Percentiles rank a stretch among this genome's conserved stretches.
phyloP scores from a whole-genome alignment of 1,139 yeast species.

The Scheffersomyces titani region DNA sequence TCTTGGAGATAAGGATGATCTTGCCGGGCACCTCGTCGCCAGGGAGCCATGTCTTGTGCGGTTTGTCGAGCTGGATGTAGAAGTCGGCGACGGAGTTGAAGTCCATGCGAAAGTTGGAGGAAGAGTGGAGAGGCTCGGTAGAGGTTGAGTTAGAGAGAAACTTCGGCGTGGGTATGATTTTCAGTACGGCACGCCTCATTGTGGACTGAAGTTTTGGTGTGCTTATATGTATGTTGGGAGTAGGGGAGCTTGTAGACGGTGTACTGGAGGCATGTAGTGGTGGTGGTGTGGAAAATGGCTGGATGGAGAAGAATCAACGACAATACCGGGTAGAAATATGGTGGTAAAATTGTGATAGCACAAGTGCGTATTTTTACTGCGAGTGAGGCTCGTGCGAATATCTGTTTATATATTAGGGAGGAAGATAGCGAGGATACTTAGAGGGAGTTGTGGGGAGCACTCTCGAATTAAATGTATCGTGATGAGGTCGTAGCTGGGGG shows the following conservation, averaged over 20 bases:
- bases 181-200: conserved; percentile 48
- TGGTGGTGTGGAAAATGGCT: background rate
- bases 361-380: background rate
- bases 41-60: conserved; percentile 68
- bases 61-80: conserved; percentile 68
- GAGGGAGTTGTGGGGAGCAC: background rate
- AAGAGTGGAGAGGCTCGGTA: conserved; percentile 1
- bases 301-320: background rate
- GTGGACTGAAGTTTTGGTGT: conserved; percentile 8
- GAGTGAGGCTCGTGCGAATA: background rate
- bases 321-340: background rate
- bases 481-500: background rate
- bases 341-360: background rate
- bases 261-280: background rate
- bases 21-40: conserved; percentile 72
- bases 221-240: background rate
- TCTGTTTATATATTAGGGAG: background rate
- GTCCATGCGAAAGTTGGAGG: conserved; percentile 37
- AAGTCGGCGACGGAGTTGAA: conserved; percentile 58
- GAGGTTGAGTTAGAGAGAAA: conserved; percentile 2
- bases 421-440: background rate
- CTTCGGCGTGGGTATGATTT: conserved; percentile 33
- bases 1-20: conserved; percentile 55
- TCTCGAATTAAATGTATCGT: background rate
- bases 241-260: background rate